Percentiles rank a stretch among this genome's conserved stretches.
phyloP scores from a whole-genome alignment of 23 red algal genomes.

The Gracilaria vermiculophylla region DNA sequence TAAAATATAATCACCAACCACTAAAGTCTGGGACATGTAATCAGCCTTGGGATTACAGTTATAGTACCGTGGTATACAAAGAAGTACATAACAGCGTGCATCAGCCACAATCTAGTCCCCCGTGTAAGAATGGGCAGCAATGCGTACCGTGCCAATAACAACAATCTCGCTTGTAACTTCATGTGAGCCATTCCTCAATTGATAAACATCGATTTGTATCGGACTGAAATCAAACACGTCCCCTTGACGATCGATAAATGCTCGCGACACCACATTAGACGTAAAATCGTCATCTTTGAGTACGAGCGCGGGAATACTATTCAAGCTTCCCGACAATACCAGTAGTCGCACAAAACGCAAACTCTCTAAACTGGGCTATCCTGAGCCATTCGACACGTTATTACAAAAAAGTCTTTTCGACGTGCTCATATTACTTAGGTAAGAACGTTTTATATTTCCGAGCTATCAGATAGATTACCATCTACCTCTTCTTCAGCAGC shows the following conservation, averaged over 20 bases:
- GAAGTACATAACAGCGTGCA: not conserved
- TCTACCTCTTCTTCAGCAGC: no score
- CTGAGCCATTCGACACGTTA: not conserved
- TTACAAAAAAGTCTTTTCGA: not conserved
- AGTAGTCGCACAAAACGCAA: no score
- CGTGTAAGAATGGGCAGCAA: not conserved
- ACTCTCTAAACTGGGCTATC: not conserved
- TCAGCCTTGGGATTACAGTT: not conserved
- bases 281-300: not conserved
- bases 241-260: not conserved
- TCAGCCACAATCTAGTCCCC: constrained; percentile 5
- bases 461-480: no score
- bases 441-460: not conserved
- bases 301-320: not conserved
- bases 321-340: no score
- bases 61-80: constrained; percentile 21
- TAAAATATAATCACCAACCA: no score
- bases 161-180: not conserved
- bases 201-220: no score
- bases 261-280: not conserved
- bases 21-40: no score
- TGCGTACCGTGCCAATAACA: not conserved
- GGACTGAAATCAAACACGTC: not conserved
- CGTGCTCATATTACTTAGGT: not conserved
- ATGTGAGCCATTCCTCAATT: no score